These are phyloP conservation scores for Apiospora malaysiana DNA, from an alignment of 2,329 filamentous ascomycete genomes.

Conservation along the genomic window DNA sequence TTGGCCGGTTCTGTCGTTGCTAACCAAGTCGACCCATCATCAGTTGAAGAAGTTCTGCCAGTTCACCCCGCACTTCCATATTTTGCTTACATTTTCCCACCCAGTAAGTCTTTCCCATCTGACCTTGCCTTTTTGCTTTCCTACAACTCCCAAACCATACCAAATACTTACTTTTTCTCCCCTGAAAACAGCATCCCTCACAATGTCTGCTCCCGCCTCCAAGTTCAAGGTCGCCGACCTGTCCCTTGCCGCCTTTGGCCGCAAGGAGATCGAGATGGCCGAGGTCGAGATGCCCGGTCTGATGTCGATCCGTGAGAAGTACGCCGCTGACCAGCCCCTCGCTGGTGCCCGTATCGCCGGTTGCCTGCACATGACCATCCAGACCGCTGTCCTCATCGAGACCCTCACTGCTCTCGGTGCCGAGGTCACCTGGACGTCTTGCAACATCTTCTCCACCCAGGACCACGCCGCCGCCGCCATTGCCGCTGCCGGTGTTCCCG, in stretches of 20 bases:
- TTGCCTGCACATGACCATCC: slow-evolving; percentile 99
- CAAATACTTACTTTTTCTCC: slow-evolving; percentile 24
- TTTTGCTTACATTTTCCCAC: slow-evolving; percentile 26
- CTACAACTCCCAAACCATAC: background rate
- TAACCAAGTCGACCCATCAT: background rate
- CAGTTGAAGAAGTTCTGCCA: slow-evolving; percentile 12
- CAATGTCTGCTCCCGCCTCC: slow-evolving; percentile 79
- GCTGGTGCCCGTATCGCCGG: slow-evolving; percentile 95
- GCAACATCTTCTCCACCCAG: slow-evolving; percentile 99
- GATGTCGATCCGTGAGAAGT: slow-evolving; percentile 92
- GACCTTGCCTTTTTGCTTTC: slow-evolving; percentile 18
- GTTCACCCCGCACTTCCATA: slow-evolving; percentile 26
- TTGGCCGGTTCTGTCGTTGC: background rate
- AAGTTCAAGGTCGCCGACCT: slow-evolving; percentile 99
- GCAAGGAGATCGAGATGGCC: slow-evolving; percentile 98
- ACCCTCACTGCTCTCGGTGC: slow-evolving; percentile 93
- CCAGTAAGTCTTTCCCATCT: slow-evolving; percentile 14
- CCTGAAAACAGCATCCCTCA: slow-evolving; percentile 32
- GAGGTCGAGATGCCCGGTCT: slow-evolving; percentile 98
- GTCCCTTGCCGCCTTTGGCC: slow-evolving; percentile 95
- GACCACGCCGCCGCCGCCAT: slow-evolving; percentile 98
- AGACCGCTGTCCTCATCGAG: slow-evolving; percentile 99
- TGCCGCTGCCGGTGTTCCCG: slow-evolving; percentile 88
- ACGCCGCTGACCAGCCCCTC: slow-evolving; percentile 90
- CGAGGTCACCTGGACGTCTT: slow-evolving; percentile 98